phyloP scores from a whole-genome alignment of 176 grass and related monocot genomes.

The Oropetium thomaeum region DNA sequence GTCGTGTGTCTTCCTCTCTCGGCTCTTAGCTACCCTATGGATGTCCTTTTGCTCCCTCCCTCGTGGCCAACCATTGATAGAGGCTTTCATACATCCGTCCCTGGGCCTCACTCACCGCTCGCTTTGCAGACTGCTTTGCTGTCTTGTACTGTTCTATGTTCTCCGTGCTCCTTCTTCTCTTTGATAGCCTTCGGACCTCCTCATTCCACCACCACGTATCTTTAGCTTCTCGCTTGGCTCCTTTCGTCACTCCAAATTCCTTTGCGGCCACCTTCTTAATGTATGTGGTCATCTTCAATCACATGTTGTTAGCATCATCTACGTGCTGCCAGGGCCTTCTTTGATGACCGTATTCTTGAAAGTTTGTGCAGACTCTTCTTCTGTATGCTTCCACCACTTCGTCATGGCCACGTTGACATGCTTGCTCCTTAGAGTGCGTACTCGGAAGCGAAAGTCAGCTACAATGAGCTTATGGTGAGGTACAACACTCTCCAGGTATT shows the following conservation, averaged over 20 bases:
- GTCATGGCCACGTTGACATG: background rate
- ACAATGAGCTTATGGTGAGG: too few species aligned
- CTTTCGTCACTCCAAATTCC: too few species aligned
- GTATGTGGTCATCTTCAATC: too few species aligned
- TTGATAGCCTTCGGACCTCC: background rate
- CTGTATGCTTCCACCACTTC: background rate
- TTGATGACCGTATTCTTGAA: background rate
- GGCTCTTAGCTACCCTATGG: constrained; percentile 1
- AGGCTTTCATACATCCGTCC: background rate
- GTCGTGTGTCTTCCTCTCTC: too few species aligned
- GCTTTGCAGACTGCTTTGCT: background rate
- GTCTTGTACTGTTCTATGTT: background rate
- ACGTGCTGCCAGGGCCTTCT: background rate
- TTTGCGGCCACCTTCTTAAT: too few species aligned
- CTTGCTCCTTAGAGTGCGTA: too few species aligned
- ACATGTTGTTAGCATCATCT: background rate
- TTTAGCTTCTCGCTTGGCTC: background rate
- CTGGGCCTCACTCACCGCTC: background rate
- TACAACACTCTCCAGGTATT: background rate
- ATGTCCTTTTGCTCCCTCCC: background rate
- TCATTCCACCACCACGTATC: background rate
- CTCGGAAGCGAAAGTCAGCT: too few species aligned
- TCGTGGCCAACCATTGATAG: background rate
- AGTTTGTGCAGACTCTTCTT: background rate
- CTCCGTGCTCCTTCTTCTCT: background rate